Evolutionary conservation across 768 basidiomycete species (phyloP), one percentile per base, ranked within the genome.

Genomic region (Clavaria fumosa): DNA sequence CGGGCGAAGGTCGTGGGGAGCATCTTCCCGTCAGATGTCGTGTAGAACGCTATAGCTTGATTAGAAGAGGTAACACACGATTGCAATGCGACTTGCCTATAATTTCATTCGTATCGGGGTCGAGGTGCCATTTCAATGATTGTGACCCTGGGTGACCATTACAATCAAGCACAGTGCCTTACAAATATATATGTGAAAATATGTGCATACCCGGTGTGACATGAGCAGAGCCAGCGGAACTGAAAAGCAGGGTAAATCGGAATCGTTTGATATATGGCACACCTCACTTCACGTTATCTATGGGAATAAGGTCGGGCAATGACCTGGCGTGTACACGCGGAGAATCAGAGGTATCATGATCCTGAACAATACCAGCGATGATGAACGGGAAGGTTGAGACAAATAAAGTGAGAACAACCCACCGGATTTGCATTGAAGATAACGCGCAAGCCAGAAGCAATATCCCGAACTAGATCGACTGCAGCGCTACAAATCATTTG

Each of bases 91-190:
- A 35, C 42, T 38, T 40, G 69, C 69, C 58, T 38, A 51, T 57
- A 20, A 71, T 46, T 45, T 67, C 52, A 23, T 56, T 50, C 5
- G 62, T 64, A 10, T 41, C 41, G 3, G 47, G 43, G 43, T 69
- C 43, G 36, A 63, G 47, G 22, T 56, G 48, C 69, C 69, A 71
- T 39, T 70, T 66, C 18, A 65, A 55, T 18, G 67, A 69, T 45
- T 70, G 26, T 28, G 26, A 9, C 9, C 14, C 14, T 28, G 9
- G 26, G 14, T 15, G 4, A 55, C 53, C 2, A 63, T 61, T 17
- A 28, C 9, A 28, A 9, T 9, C 9, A 19, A 34, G 43, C 19
- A 28, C 15, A 9, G 9, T 37, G 5, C 37, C 10, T 34, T 18
- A 34, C 9, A 11, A 17, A 17, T 34, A 7, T 34, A 11, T 17